Base-by-base conservation (phyloP, 805 yeast genomes). In the Candida ipomoeae region DNA sequence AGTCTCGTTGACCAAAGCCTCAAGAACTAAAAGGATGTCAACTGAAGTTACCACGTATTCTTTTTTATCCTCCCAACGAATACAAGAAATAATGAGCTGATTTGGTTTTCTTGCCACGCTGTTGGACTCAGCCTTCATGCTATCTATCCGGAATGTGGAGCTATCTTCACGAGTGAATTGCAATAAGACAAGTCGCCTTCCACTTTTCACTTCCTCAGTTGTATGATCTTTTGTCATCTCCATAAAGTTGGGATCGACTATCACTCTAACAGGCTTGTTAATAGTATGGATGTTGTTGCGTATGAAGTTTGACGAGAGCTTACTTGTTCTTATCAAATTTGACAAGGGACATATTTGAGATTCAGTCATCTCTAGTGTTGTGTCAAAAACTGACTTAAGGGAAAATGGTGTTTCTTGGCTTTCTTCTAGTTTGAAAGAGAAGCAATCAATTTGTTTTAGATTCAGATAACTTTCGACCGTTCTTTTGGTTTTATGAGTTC, bases 1-100 rank as follows among this genome's bases (percentile, higher is more conserved):
- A 42, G 63, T 63, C 54, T 76, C 78, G 47, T 79, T 75, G 21
- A 83, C 81, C 40, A 84, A 68, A 50, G 74, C 72, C 59, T 84
- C 89, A 34, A 84, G 64, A 5, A 84, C 63, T 18, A 73, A 62
- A 15, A 84, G 80, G 39, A 84, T 71, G 61, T 84, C 89, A 17
- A 84, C 89, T 1, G 85, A 79, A 0, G 89, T 84, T 31, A 83
- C 82, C 49, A 73, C 81, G 60, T 70, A 75, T 52, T 73, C 66
- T 35, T 65, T 63, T 44, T 71, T 66, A 43, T 76, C 80, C 38
- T 68, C 65, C 83, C 86, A 82, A 60, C 71, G 74, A 32, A 84
- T 82, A 61, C 89, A 84, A 17, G 82, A 75, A 17, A 83, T 73
- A 15, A 80, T 77, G 6, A 80, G 75, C 45, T 68, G 69, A 4